Percentiles rank a stretch among this genome's conserved stretches.
These are phyloP conservation scores for Didymella sp. DNA, from an alignment of 2,329 filamentous ascomycete species.

Conservation along the genomic window DNA sequence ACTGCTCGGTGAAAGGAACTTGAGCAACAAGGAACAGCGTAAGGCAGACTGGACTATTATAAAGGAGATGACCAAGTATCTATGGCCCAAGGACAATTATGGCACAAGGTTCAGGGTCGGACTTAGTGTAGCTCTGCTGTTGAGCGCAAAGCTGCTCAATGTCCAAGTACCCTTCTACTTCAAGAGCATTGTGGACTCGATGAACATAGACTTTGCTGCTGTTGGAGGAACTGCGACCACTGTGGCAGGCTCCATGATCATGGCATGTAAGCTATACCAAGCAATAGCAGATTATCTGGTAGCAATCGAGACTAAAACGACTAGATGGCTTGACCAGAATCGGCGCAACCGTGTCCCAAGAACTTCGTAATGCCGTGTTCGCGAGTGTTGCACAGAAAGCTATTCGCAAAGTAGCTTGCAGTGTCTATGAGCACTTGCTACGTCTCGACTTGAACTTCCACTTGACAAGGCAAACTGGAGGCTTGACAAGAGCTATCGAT, in stretches of 20 bases:
- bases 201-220: constrained; percentile 93
- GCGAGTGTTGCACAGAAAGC: constrained; percentile 97
- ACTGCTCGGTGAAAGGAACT: constrained; percentile 68
- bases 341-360: constrained; percentile 87
- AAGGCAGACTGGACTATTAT: constrained; percentile 99
- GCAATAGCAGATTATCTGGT: constrained; percentile 8
- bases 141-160: constrained; percentile 91
- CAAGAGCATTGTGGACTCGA: constrained; percentile 95
- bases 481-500: constrained; percentile 91
- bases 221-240: constrained; percentile 88
- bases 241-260: constrained; percentile 88
- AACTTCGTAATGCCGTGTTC: constrained; percentile 94
- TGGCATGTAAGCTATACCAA: constrained; percentile 69
- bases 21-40: constrained; percentile 83
- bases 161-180: constrained; percentile 99
- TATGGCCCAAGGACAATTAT: constrained; percentile 91
- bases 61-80: constrained; percentile 93
- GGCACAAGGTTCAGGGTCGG: constrained; percentile 85
- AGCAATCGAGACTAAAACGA: constrained; percentile 26
- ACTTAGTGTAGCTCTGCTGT: constrained; percentile 79
- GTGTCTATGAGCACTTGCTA: constrained; percentile 90
- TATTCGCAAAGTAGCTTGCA: constrained; percentile 86
- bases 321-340: constrained; percentile 83
- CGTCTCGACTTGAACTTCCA: constrained; percentile 93
- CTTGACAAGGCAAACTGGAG: constrained; percentile 90